phyloP scores from a whole-genome alignment of 2,329 filamentous ascomycete genomes.

The Monilinia fructicola region DNA sequence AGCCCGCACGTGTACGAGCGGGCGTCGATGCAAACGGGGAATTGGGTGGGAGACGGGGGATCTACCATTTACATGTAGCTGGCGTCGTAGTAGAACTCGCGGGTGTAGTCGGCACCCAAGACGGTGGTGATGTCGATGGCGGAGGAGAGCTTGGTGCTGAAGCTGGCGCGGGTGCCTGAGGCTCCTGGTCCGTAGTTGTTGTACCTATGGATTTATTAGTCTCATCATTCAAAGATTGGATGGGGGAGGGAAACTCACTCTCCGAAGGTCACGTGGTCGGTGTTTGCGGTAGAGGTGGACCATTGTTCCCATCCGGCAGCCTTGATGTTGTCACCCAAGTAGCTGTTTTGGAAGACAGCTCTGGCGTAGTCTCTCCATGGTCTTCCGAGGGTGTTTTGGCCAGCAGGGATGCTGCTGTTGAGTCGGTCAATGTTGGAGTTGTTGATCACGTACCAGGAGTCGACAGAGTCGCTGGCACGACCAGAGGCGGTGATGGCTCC shows the following conservation, averaged over 20 bases:
- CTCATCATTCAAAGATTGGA: background rate
- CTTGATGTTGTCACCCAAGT: conserved; percentile 50
- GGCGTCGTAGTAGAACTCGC: background rate
- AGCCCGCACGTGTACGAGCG: background rate
- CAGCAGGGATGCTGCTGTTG: conserved; percentile 42
- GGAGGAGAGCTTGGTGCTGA: background rate
- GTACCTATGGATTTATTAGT: background rate
- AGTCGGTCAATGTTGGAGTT: conserved; percentile 49
- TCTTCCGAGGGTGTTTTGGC: conserved; percentile 51
- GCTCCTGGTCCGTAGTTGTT: background rate
- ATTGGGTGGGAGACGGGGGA: background rate
- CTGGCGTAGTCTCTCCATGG: conserved; percentile 52
- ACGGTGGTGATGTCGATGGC: background rate
- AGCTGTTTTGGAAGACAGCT: conserved; percentile 52
- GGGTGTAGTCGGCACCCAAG: background rate
- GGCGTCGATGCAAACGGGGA: too few relatives aligned
- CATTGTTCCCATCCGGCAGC: conserved; percentile 52
- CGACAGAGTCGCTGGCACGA: conserved; percentile 41
- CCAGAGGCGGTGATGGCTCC: conserved; percentile 51
- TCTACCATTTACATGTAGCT: background rate
- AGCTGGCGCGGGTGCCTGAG: background rate
- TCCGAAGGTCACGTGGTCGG: background rate
- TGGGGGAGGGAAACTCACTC: conserved; percentile 6
- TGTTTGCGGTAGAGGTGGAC: conserved; percentile 41
- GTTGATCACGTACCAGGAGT: conserved; percentile 56